Evolutionary conservation across 2,329 filamentous ascomycete genomes (phyloP), one percentile per base, ranked within the genome.

Genomic region (Pestalotiopsis sp.): DNA sequence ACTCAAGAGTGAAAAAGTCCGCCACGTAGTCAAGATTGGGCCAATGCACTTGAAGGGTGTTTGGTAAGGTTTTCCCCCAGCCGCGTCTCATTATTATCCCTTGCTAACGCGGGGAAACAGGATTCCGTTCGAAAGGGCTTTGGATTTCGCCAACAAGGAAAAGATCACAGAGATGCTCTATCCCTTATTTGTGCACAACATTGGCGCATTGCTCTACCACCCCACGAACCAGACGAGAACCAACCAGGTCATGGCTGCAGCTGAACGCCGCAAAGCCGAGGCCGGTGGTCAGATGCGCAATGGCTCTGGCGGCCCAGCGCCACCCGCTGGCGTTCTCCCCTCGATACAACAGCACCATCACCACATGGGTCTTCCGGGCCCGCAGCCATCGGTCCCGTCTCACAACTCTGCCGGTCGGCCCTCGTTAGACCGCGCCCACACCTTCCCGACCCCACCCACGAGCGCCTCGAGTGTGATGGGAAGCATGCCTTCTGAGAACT

Each of bases 41-140:
- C 96, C 96, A 4, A 99, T 99, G 96, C 96, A 98, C 79, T 84
- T 99, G 59, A 99, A 99, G 84, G 96, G 96, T 77, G 95, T 97
- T 73, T 97, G 95, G 94, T 97, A 87, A 84, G 92, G 84, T 31
- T 36, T 39, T 14, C 45, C 58, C 23, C 20, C 23, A 67, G 31
- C 36, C 66, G 59, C 17, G 57, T 57, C 65, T 66, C 17, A 31
- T 17, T 14, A n/a, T 69, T 65, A 61, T 65, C 67, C 67, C 63
- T 69, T 67, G 49, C 70, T 49, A 65, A 64, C 61, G 65, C 64
- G 23, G 45, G 13, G 68, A 58, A 66, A 58, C 74, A 98, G 95
- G 95, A 99, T 99, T 76, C 96, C 96, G 2, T 98, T 97, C 76
- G 96, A 98, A 75, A 92, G 96, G 73, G 96, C 96, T n/a, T 84